Evolutionary conservation across 2,329 filamentous ascomycete species (phyloP).

Genomic region (Colletotrichum eleusines): DNA sequence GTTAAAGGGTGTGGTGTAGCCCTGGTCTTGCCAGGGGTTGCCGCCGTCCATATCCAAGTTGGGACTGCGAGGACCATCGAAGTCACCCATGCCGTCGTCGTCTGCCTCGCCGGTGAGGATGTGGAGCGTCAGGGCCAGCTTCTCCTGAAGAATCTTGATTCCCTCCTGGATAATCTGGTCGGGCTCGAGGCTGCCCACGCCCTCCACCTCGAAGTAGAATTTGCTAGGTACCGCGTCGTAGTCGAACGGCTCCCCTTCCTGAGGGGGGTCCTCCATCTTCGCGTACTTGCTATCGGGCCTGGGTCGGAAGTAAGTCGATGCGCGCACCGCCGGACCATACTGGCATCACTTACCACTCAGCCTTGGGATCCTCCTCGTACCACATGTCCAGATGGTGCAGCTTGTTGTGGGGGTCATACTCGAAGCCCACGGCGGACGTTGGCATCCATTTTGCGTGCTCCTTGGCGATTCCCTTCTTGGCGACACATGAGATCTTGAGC

Average conservation of each 20-base stretch:
- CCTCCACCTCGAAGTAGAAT: constrained; percentile 96
- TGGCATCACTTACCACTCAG: constrained; percentile 80
- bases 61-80: constrained; percentile 75
- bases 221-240: constrained; percentile 85
- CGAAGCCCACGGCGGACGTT: constrained; percentile 91
- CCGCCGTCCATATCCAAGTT: constrained; percentile 71
- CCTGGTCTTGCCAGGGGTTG: constrained; percentile 70
- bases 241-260: constrained; percentile 89
- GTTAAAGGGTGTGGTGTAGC: constrained; percentile 77
- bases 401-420: constrained; percentile 98
- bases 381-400: constrained; percentile 91
- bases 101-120: constrained; percentile 66
- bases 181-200: constrained; percentile 87
- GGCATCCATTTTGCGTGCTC: constrained; percentile 99
- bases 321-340: not conserved
- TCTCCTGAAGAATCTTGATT: constrained; percentile 89
- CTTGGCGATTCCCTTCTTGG: constrained; percentile 98
- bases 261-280: constrained; percentile 81
- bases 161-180: constrained; percentile 90
- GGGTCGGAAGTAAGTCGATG: constrained; percentile 46
- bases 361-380: constrained; percentile 86
- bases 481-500: constrained; percentile 89
- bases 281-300: constrained; percentile 88
- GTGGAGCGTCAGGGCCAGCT: constrained; percentile 84
- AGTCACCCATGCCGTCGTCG: constrained; percentile 70